These are phyloP conservation scores for Thymus mandschuricus DNA, from an alignment of 257 asterid genomes.

Conservation along the genomic window DNA sequence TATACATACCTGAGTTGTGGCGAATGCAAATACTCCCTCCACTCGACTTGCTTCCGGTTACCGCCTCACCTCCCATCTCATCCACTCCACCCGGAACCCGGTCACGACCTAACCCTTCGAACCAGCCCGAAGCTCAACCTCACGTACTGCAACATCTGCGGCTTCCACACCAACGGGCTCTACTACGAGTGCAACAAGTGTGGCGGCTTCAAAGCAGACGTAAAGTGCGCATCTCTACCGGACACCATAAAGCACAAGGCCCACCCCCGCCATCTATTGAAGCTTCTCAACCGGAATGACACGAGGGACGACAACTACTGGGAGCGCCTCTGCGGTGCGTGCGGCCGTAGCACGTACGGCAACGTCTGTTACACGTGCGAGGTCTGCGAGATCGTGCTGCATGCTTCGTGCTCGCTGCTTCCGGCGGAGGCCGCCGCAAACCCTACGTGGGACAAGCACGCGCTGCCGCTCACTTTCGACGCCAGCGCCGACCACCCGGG, in stretches of 20 bases:
- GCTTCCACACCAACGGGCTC: no score
- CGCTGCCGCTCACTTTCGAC: background rate
- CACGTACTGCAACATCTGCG: no score
- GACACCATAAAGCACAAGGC: no score
- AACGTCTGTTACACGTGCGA: background rate
- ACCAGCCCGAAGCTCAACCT: no score
- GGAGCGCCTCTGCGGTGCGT: background rate
- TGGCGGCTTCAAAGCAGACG: no score
- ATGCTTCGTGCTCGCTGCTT: background rate
- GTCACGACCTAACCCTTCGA: no score
- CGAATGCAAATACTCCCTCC: no score
- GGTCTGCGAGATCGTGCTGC: background rate
- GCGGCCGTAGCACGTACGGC: background rate
- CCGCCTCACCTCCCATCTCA: no score
- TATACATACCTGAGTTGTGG: background rate
- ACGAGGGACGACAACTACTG: background rate
- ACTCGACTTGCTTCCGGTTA: no score
- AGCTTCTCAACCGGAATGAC: background rate
- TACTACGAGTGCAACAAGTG: no score
- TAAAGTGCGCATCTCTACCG: no score
- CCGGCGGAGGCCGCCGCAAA: background rate
- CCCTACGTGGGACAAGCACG: background rate
- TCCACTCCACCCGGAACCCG: no score
- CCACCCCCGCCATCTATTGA: background rate
- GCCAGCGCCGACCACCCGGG: background rate